Conservation (phyloP, 495 filamentous ascomycete genomes). For the Echria macrotheca region DNA sequence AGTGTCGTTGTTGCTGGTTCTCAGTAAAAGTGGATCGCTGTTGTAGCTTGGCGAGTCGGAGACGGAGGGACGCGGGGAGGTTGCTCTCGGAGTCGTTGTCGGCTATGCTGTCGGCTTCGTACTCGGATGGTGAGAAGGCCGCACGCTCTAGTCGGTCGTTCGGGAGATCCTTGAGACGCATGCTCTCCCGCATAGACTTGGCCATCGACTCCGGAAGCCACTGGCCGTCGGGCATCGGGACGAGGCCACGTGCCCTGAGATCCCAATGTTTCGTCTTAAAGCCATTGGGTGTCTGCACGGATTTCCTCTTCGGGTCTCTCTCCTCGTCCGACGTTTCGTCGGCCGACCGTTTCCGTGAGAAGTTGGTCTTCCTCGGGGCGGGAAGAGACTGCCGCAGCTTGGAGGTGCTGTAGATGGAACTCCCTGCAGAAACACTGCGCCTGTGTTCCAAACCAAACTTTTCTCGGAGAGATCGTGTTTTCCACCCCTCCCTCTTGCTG, state of each 20-base stretch:
- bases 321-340: constrained; percentile 16
- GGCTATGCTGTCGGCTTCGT: not conserved
- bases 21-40: not conserved
- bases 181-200: constrained; percentile 24
- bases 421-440: constrained; percentile 21
- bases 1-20: not conserved
- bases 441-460: constrained; percentile 25
- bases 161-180: constrained; percentile 18
- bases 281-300: not conserved
- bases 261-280: constrained; percentile 34
- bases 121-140: constrained; percentile 8
- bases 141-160: constrained; percentile 3
- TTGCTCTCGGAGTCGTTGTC: constrained; percentile 1
- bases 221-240: constrained; percentile 38
- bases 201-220: constrained; percentile 41
- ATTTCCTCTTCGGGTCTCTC: constrained; percentile 16
- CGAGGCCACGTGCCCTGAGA: constrained; percentile 35
- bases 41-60: constrained; percentile 9
- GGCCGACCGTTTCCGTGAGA: constrained; percentile 20
- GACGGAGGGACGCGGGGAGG: not conserved
- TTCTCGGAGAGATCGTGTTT: constrained; percentile 27
- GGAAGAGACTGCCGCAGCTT: constrained; percentile 22
- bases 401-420: constrained; percentile 15
- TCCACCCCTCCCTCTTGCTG: constrained; percentile 21
- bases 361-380: constrained; percentile 17